Percentiles rank a stretch among this genome's conserved stretches.
Conservation (phyloP, 2,329 filamentous ascomycete genomes). For the Pseudocercospora musae region DNA sequence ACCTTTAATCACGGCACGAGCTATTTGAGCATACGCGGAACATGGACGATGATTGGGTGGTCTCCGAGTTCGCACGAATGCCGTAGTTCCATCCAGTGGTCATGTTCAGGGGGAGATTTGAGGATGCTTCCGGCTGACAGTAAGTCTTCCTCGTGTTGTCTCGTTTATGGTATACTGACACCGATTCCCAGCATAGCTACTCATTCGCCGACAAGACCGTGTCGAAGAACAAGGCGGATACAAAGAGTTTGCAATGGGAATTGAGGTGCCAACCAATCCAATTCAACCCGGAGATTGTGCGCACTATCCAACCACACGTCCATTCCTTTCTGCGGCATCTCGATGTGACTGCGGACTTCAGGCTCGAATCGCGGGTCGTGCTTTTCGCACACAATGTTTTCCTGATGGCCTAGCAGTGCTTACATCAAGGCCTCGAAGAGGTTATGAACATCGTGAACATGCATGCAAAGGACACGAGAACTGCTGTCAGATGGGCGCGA, state of each 20-base stretch:
- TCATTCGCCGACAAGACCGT: conserved; percentile 45
- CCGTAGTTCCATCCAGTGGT: conserved; percentile 9
- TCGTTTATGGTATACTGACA: too few species aligned
- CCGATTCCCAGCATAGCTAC: conserved; percentile 27
- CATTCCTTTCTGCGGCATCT: neutral
- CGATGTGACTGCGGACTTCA: neutral
- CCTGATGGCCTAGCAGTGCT: neutral
- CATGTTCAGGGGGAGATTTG: conserved; percentile 41
- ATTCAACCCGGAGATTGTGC: conserved; percentile 5
- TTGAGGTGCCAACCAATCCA: conserved; percentile 45
- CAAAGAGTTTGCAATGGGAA: conserved; percentile 45
- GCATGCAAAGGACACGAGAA: neutral
- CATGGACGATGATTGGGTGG: too few species aligned
- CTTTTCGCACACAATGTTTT: neutral
- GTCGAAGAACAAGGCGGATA: conserved; percentile 44
- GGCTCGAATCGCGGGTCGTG: neutral
- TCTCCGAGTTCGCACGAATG: too few species aligned
- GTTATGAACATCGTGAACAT: neutral
- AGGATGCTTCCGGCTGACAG: conserved; percentile 42
- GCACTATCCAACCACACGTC: neutral
- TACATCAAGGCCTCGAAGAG: neutral
- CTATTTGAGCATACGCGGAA: too few species aligned
- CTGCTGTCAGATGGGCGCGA: neutral
- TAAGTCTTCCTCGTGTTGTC: too few species aligned
- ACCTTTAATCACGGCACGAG: too few species aligned